Conservation (phyloP, 2,329 filamentous ascomycete species). For the Xylariaceae sp. region DNA sequence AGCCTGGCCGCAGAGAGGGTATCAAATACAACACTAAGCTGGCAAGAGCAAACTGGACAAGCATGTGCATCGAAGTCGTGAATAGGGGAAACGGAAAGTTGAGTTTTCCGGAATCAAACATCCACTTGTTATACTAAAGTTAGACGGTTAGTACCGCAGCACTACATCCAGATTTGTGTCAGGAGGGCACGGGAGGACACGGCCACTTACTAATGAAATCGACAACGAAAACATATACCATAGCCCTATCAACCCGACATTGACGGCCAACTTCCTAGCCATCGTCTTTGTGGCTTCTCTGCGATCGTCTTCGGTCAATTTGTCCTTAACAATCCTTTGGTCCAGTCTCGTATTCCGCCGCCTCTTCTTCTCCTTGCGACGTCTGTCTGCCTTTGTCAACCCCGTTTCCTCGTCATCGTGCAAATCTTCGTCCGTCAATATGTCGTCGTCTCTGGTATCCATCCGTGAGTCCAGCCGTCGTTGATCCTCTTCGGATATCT, state of each 20-base stretch:
- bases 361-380: slow-evolving; percentile 63
- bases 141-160: slow-evolving; percentile 22
- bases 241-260: slow-evolving; percentile 74
- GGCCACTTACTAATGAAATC: slow-evolving; percentile 73
- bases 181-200: neutral
- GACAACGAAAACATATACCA: slow-evolving; percentile 93
- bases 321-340: slow-evolving; percentile 61
- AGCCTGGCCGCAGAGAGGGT: slow-evolving; percentile 72
- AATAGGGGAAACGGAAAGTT: slow-evolving; percentile 95
- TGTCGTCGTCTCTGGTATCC: slow-evolving; percentile 43
- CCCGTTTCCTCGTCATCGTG: slow-evolving; percentile 89
- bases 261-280: slow-evolving; percentile 64
- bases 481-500: slow-evolving; percentile 44
- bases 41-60: slow-evolving; percentile 83
- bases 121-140: slow-evolving; percentile 95
- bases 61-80: slow-evolving; percentile 92
- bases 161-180: neutral
- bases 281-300: slow-evolving; percentile 73
- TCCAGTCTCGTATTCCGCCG: slow-evolving; percentile 65
- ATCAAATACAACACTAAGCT: slow-evolving; percentile 75
- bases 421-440: slow-evolving; percentile 66
- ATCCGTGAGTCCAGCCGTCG: slow-evolving; percentile 20
- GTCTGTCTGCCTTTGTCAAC: slow-evolving; percentile 69
- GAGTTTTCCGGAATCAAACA: slow-evolving; percentile 82
- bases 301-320: slow-evolving; percentile 67